phyloP scores from a whole-genome alignment of 2,329 filamentous ascomycete species.

The Lecanosticta acicola region DNA sequence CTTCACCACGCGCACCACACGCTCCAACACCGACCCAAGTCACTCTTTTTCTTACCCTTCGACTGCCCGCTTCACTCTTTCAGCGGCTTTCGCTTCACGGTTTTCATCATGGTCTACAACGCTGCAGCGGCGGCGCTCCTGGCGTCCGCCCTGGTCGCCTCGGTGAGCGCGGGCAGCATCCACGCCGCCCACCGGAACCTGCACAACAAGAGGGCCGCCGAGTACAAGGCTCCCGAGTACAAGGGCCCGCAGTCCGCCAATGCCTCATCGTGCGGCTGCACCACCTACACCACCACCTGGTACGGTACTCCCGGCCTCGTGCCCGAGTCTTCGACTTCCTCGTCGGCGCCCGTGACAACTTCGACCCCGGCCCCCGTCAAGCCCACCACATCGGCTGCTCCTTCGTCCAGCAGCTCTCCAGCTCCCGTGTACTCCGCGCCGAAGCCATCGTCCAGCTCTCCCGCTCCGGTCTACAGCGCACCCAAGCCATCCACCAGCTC shows the following conservation, averaged over 20 bases:
- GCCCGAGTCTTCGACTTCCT: constrained; percentile 13
- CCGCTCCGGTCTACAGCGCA: constrained; percentile 11
- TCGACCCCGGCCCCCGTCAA: constrained; percentile 6
- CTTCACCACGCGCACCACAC: neutral
- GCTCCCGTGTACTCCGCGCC: constrained; percentile 28
- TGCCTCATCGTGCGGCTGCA: constrained; percentile 56
- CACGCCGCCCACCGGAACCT: constrained; percentile 16
- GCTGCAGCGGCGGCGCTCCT: constrained; percentile 14
- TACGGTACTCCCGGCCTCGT: constrained; percentile 55
- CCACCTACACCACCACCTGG: constrained; percentile 66
- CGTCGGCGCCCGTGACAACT: constrained; percentile 9
- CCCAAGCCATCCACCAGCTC: constrained; percentile 3
- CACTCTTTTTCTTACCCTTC: constrained; percentile 12
- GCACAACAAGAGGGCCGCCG: constrained; percentile 12
- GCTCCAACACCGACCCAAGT: constrained; percentile 3
- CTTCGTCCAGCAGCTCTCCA: constrained; percentile 3
- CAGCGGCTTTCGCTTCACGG: constrained; percentile 18
- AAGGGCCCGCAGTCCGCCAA: constrained; percentile 7
- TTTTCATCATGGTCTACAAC: constrained; percentile 17
- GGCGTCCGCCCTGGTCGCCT: constrained; percentile 14
- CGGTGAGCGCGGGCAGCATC: constrained; percentile 15
- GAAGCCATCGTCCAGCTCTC: constrained; percentile 21
- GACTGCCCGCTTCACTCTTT: constrained; percentile 24
- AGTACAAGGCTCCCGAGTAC: constrained; percentile 2
- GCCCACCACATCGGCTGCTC: constrained; percentile 5